Evolutionary conservation across 352 stramenopile species (phyloP).

Genomic region (Phytophthora megakarya): DNA sequence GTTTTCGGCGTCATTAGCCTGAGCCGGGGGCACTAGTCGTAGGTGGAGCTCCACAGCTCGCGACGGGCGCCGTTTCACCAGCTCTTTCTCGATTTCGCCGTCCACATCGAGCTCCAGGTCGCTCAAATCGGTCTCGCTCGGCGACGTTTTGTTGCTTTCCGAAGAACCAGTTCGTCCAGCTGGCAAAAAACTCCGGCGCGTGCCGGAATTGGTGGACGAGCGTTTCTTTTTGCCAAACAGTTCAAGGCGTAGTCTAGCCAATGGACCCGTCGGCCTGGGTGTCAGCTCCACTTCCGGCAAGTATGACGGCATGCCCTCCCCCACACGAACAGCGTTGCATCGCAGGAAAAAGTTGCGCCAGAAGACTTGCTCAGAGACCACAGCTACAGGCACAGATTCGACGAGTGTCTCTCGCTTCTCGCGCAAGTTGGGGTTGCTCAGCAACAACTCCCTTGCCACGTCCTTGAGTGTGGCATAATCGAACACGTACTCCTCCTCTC

Average conservation of each 20-base stretch:
- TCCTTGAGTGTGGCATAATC: constrained; percentile 54
- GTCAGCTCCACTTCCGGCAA: constrained; percentile 46
- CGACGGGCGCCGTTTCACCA: constrained; percentile 59
- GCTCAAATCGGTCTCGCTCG: constrained; percentile 47
- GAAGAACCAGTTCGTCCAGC: constrained; percentile 30
- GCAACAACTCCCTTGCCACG: constrained; percentile 52
- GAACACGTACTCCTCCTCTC: constrained; percentile 73
- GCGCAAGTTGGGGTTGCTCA: constrained; percentile 63
- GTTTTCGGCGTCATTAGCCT: constrained; percentile 15
- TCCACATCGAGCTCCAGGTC: constrained; percentile 69
- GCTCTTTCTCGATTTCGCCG: constrained; percentile 75
- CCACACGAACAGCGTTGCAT: constrained; percentile 59
- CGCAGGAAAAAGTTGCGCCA: constrained; percentile 79
- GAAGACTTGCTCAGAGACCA: constrained; percentile 59
- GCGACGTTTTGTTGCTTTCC: constrained; percentile 34
- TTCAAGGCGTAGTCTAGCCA: constrained; percentile 58
- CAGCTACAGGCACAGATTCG: constrained; percentile 33
- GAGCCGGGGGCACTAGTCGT: constrained; percentile 12
- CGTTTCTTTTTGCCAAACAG: constrained; percentile 53
- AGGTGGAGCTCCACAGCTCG: constrained; percentile 39
- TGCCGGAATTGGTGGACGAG: constrained; percentile 39
- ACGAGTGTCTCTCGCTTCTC: constrained; percentile 62
- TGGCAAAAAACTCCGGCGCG: constrained; percentile 42
- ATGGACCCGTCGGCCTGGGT: constrained; percentile 26
- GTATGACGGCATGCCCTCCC: constrained; percentile 47